Evolutionary conservation across 1,284 basidiomycete genomes (phyloP), one percentile per base, ranked within the genome.

Genomic region (Stereum hirsutum): DNA sequence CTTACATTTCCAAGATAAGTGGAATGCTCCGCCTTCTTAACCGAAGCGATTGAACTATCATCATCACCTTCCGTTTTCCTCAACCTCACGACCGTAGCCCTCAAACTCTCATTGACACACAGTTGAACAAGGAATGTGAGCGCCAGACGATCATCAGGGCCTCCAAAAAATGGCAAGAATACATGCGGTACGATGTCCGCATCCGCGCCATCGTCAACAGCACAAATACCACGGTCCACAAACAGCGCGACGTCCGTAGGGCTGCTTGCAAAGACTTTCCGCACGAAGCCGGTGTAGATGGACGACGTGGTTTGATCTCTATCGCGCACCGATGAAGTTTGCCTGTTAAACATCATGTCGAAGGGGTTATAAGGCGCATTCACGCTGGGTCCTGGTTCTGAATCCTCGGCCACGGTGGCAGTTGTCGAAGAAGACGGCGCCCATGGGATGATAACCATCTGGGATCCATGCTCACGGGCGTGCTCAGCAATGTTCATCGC

Each of bases 101-200:
- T 73, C 2, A 89, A 72, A 19, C 60, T 59, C 0, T 74, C 58
- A 52, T 84, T 81, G 32, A 66, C 58, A 53, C 87, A 90, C 11
- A 94, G 69, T 61, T 93, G 89, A 10, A 88, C 75, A 7, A 89
- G 72, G 53, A 94, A 79, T 28, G 74, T 65, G 20, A 96, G 66
- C 0, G 90, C 89, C 7, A 89, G 72, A 2, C 93, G 78, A 57
- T 96, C 93, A 60, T 97, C 93, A 0, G 89, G 83, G 0, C 93
- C 93, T 40, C 92, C 93, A 58, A 92, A 86, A 74, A 95, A 96
- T 0, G 89, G 86, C 30, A 95, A 60, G 65, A 93, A 83, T 41
- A 93, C 61, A 52, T 89, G 88, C 51, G 81, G 76, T 26, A 56
- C 52, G 47, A 46, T 44, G n/a, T 44, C 43, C 54, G 63, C 39